Evolutionary conservation across 192 early-diverging fungal genomes (phyloP).

Genomic region (Ambispora gerdemannii): DNA sequence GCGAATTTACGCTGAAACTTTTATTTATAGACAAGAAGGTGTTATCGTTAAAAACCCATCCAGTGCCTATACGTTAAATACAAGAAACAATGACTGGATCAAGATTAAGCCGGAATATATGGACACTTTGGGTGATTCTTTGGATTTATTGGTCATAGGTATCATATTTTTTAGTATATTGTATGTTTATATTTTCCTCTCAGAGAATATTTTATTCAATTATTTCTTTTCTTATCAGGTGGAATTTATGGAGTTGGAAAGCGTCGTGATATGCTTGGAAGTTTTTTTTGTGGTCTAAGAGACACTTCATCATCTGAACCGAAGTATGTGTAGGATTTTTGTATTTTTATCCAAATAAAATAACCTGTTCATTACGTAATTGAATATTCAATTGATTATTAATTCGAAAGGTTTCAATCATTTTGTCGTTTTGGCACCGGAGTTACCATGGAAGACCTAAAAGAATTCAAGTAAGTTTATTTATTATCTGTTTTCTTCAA

Average conservation of each 20-base stretch:
- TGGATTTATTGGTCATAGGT: conserved; percentile 74
- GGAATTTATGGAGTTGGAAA: conserved; percentile 60
- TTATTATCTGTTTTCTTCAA: neutral
- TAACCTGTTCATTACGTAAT: conserved; percentile 33
- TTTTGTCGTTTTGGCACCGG: conserved; percentile 75
- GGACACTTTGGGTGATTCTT: conserved; percentile 60
- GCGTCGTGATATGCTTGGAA: conserved; percentile 50
- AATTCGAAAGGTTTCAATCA: conserved; percentile 42
- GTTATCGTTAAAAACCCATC: conserved; percentile 72
- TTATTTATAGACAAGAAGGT: conserved; percentile 45
- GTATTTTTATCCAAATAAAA: conserved; percentile 19
- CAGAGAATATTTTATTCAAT: conserved; percentile 1
- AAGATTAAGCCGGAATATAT: conserved; percentile 83
- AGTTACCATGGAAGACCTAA: conserved; percentile 58
- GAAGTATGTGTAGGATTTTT: neutral
- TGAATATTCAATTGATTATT: conserved; percentile 23
- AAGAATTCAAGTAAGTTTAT: conserved; percentile 52
- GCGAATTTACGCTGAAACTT: neutral
- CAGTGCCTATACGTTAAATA: conserved; percentile 52
- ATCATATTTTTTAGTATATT: conserved; percentile 36
- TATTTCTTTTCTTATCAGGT: conserved; percentile 25
- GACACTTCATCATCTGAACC: conserved; percentile 33
- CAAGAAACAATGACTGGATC: conserved; percentile 59
- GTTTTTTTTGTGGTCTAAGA: conserved; percentile 58
- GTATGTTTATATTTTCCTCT: conserved; percentile 4